Conservation (phyloP, 2,329 filamentous ascomycete genomes). For the Calonectria leucothoes region DNA sequence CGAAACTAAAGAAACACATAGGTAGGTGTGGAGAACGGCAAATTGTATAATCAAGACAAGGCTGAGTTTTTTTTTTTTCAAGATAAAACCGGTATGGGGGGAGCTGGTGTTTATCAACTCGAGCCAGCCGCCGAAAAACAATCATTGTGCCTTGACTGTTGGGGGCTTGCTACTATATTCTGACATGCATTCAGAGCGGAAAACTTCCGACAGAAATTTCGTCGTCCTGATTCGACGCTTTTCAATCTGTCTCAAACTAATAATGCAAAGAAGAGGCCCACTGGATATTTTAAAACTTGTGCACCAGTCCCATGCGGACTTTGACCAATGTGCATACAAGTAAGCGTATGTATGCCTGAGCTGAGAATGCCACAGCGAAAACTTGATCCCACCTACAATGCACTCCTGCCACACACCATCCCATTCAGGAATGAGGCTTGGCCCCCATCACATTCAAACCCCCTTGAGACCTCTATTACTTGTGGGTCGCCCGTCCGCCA, state of each 20-base stretch:
- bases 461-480: too few relatives aligned
- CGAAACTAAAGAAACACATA: not conserved
- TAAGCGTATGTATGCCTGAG: not conserved
- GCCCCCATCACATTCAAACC: too few relatives aligned
- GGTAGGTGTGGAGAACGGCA: not conserved
- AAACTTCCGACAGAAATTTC: not conserved
- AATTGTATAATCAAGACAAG: not conserved
- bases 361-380: not conserved
- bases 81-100: not conserved
- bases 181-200: not conserved
- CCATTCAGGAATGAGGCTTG: not conserved
- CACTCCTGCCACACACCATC: not conserved
- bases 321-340: too few relatives aligned
- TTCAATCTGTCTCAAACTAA: not conserved
- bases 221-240: not conserved
- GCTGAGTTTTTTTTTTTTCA: not conserved
- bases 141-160: not conserved
- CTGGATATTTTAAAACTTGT: not conserved
- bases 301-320: not conserved
- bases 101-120: not conserved
- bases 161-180: not conserved
- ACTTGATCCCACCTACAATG: not conserved
- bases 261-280: not conserved
- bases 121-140: not conserved
- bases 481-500: too few relatives aligned